These are phyloP conservation scores for Gentiana straminea DNA, from an alignment of 257 asterid genomes.

Conservation along the genomic window DNA sequence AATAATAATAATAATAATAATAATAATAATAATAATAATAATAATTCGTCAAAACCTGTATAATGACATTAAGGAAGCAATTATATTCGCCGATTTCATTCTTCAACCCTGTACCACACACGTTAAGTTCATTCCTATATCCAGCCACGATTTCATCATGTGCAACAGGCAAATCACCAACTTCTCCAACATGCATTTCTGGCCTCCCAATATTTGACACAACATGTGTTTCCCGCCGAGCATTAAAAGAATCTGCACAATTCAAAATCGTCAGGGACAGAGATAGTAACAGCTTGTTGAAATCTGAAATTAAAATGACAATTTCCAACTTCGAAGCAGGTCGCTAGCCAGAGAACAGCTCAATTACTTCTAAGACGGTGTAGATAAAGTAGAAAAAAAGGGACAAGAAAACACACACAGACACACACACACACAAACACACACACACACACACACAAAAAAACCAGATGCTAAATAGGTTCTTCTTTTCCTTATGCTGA, in stretches of 20 bases:
- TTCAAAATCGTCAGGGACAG: constrained; percentile 10
- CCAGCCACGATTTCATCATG: constrained; percentile 20
- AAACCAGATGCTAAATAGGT: too few species aligned
- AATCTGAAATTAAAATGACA: neutral
- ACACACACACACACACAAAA: too few species aligned
- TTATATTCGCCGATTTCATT: constrained; percentile 96
- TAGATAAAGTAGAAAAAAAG: too few species aligned
- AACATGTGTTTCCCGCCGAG: constrained; percentile 36
- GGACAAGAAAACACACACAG: too few species aligned
- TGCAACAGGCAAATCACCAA: constrained; percentile 22
- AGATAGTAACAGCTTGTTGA: neutral
- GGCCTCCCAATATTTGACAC: constrained; percentile 24
- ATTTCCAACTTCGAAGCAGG: neutral
- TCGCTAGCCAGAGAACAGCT: neutral
- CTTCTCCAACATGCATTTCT: constrained; percentile 29
- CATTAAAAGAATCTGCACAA: constrained; percentile 45
- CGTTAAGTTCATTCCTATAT: constrained; percentile 30
- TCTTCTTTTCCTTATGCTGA: too few species aligned
- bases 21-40: too few species aligned
- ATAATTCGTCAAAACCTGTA: constrained; percentile 51
- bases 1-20: neutral
- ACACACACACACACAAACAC: too few species aligned
- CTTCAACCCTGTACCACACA: constrained; percentile 74
- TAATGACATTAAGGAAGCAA: constrained; percentile 95
- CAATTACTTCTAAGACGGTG: too few species aligned